Evolutionary conservation across 2,329 filamentous ascomycete genomes (phyloP).

Genomic region (Venturia carpophila): DNA sequence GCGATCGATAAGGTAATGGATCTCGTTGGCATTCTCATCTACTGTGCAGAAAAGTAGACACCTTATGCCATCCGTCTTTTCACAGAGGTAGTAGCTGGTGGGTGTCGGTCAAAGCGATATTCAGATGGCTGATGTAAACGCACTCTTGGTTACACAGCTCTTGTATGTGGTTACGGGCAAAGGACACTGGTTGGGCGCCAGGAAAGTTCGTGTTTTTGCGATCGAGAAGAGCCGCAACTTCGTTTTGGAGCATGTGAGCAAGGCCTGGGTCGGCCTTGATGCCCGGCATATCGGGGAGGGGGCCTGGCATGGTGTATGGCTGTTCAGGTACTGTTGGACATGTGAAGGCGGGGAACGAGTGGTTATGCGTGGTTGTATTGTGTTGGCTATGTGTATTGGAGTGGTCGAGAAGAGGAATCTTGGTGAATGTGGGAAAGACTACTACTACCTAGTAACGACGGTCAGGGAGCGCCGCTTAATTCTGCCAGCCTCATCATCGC

Average conservation of each 20-base stretch:
- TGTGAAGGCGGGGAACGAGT: background rate
- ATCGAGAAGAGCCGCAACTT: conserved; percentile 68
- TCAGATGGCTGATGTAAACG: conserved; percentile 23
- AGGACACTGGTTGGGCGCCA: conserved; percentile 90
- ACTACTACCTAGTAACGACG: too few species aligned
- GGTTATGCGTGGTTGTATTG: background rate
- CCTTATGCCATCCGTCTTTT: conserved; percentile 94
- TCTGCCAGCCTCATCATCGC: background rate
- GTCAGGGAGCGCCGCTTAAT: background rate
- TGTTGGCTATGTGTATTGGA: background rate
- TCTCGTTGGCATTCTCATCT: conserved; percentile 51
- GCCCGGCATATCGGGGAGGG: conserved; percentile 30
- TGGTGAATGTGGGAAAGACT: background rate
- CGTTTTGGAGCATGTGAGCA: conserved; percentile 51
- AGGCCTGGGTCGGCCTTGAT: conserved; percentile 23
- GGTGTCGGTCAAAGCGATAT: background rate
- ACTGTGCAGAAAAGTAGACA: conserved; percentile 90
- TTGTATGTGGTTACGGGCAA: conserved; percentile 70
- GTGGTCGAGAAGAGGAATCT: background rate
- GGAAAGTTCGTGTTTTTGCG: conserved; percentile 66
- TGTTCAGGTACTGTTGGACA: background rate
- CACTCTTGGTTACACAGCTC: conserved; percentile 74
- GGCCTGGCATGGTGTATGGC: conserved; percentile 1
- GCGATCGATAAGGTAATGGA: conserved; percentile 90
- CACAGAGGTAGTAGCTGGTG: conserved; percentile 82